Percentiles rank a stretch among this genome's conserved stretches.
Evolutionary conservation across 305 asterid genomes (phyloP).

Genomic region (Solanum chacoense): DNA sequence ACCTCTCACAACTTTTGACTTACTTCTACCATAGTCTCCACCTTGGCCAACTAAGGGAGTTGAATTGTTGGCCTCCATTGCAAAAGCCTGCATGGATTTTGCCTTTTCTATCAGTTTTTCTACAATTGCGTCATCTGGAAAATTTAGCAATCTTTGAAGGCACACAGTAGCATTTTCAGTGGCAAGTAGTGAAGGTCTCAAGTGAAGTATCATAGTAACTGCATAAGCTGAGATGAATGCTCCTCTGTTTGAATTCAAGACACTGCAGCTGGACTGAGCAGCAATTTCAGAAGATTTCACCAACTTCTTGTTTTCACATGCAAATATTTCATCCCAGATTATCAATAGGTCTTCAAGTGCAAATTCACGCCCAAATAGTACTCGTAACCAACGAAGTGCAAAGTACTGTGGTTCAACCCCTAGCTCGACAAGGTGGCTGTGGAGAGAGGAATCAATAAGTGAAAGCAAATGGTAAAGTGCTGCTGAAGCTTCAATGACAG

Average conservation of each 20-base stretch:
- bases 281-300: neutral
- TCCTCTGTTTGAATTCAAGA: neutral
- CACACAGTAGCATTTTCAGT: neutral
- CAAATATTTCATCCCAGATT: neutral
- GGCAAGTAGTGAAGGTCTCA: neutral
- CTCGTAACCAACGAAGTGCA: neutral
- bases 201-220: neutral
- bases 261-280: neutral
- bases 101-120: neutral
- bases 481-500: neutral
- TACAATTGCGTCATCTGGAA: neutral
- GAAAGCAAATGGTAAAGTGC: neutral
- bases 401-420: neutral
- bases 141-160: neutral
- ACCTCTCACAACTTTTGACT: neutral
- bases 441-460: neutral
- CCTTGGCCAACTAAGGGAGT: neutral
- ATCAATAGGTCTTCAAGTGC: neutral
- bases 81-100: neutral
- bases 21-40: neutral
- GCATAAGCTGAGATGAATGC: neutral
- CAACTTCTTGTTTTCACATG: neutral
- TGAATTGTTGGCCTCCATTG: neutral
- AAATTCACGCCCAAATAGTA: neutral
- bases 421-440: neutral